Evolutionary conservation across 306 rosid species (phyloP), one percentile per base, ranked within the genome.

Genomic region (Rosa lucieae): DNA sequence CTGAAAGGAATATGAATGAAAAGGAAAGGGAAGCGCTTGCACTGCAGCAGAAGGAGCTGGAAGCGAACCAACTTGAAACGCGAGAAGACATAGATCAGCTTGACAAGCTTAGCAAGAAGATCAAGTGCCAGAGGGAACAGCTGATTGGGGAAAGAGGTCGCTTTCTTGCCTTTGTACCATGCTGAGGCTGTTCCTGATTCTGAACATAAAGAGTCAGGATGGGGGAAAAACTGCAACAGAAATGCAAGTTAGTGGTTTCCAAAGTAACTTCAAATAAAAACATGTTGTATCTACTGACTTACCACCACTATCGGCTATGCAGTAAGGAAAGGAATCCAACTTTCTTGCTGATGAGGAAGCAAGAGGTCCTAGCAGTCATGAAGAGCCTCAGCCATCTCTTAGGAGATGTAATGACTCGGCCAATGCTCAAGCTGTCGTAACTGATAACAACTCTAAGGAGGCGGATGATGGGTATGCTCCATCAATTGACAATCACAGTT

Each of bases 71-170:
- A 77, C 88, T 76, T 79, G 99, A 91, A 83, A 87, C 91, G 84
- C 86, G 40, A 73, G 85, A 78, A 76, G 99, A 95, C 81, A 91
- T 96, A 65, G 87, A 89, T 81, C 85, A 86, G 81, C 98, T 95
- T 75, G 87, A 78, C 79, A 81, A 79, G 68, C 92, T 95, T 55
- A 95, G 95, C 86, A 86, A 73, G 83, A 90, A 90, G 84, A 87
- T 95, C 79, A 95, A 89, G 88, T 71, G 79, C 77, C 98, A 90
- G 81, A 90, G 99, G 39, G 91, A 87, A 81, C 62, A 76, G 73
- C 89, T 95, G 81, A 67, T 91, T 63, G 87, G 84, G 80, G 94
- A 95, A 79, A 89, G 96, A 80, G 74, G 70, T 67, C 75, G 55
- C 72, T 90, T 91, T 79, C 89, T 95, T 72, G 83, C 80, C 72